Evolutionary conservation across 495 filamentous ascomycete species (phyloP).

Genomic region (Aspergillus sclerotiicarbonarius): DNA sequence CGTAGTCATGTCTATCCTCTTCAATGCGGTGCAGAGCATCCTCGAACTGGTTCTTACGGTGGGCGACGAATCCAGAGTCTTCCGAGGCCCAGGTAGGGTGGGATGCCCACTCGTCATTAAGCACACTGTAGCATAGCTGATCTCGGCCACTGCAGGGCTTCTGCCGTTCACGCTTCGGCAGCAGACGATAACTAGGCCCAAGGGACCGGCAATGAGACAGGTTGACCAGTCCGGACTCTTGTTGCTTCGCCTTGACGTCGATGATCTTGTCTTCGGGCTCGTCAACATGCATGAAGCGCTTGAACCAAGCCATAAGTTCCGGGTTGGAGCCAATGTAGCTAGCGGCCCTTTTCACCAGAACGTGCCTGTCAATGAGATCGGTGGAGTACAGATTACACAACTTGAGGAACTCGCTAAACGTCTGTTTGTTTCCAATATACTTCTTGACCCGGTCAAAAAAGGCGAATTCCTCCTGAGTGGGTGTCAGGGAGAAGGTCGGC

Average conservation of each 20-base stretch:
- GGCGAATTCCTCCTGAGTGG: slow-evolving; percentile 75
- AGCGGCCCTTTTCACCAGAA: slow-evolving; percentile 75
- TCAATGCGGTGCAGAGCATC: slow-evolving; percentile 94
- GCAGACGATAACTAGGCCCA: slow-evolving; percentile 89
- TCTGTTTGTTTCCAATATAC: slow-evolving; percentile 85
- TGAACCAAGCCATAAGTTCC: slow-evolving; percentile 85
- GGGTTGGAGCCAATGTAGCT: slow-evolving; percentile 84
- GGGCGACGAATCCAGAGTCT: slow-evolving; percentile 96
- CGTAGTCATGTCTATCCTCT: slow-evolving; percentile 98
- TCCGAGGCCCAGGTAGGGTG: slow-evolving; percentile 99
- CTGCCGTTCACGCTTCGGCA: slow-evolving; percentile 83
- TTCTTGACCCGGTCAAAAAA: slow-evolving; percentile 99
- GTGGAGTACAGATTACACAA: slow-evolving; percentile 91
- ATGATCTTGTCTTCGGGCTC: slow-evolving; percentile 71
- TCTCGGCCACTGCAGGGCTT: slow-evolving; percentile 91
- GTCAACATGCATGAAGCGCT: slow-evolving; percentile 68
- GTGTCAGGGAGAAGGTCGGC: slow-evolving; percentile 56
- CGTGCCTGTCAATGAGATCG: slow-evolving; percentile 79
- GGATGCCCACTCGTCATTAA: slow-evolving; percentile 98
- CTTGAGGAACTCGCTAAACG: slow-evolving; percentile 92
- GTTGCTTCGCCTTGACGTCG: slow-evolving; percentile 65
- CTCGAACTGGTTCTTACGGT: slow-evolving; percentile 92
- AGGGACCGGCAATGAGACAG: slow-evolving; percentile 90
- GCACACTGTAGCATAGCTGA: slow-evolving; percentile 82
- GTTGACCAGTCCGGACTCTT: slow-evolving; percentile 72